Evolutionary conservation across 2,329 filamentous ascomycete genomes (phyloP), one percentile per base, ranked within the genome.

Genomic region (Calonectria henricotiae): DNA sequence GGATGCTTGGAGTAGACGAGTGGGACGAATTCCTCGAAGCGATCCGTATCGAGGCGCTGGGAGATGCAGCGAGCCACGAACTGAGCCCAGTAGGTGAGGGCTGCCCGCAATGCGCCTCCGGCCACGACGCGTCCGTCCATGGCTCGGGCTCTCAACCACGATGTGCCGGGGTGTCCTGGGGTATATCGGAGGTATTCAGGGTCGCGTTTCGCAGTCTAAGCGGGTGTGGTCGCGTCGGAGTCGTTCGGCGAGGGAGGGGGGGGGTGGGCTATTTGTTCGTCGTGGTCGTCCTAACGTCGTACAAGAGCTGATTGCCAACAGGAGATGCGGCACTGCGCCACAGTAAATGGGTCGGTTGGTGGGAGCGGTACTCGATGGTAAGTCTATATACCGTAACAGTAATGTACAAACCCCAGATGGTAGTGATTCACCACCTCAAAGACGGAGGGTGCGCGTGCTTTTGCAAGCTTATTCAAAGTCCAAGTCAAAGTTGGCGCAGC

Each of bases 51-150:
- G 66, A 91, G 85, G 37, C 90, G 88, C 51, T 82, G 78, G 35
- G 80, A 78, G 49, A 90, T 82, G 78, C 88, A 89, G 68, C 80
- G 83, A 41, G 82, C 76, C 47, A 91, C 80, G 74, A 91, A 90
- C 17, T 80, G 80, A 51, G 80, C 71, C 90, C 90, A 89, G 72
- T 86, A 83, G 32, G 75, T 71, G 32, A 82, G 70, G 3, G 83
- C 71, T n/a, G 72, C 74, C 27, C 73, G 77, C 69, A 83, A 64
- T 17, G 74, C 74, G 41, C 74, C 67, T 23, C 71, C 67, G n/a
- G 76, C 71, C 23, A 73, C 54, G 60, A 65, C 51, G 62, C 64
- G 72, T 35, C 73, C 73, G 20, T 80, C 77, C 81, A 82, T 82
- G 46, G 63, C 67, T 49, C 39, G 46, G 27, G 47, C 58, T 32